A percentile compares a stretch with the other conserved stretches of the same genome.
Evolutionary conservation across 345 rosid genomes (phyloP).

Genomic region (Eucalyptus rudis): DNA sequence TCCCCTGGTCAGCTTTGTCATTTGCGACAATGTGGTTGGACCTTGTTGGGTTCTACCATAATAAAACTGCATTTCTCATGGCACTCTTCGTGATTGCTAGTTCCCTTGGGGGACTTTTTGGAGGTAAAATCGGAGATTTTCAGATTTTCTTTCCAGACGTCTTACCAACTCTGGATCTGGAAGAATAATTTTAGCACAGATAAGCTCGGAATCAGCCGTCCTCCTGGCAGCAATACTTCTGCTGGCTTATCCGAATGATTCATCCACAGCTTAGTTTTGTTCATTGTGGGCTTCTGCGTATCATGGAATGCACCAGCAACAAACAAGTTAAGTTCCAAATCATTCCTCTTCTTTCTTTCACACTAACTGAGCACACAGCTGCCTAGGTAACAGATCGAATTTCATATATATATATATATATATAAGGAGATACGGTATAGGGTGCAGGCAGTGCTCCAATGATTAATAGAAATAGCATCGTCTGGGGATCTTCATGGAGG

Average conservation of each 20-base stretch:
- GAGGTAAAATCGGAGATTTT: conserved; percentile 70
- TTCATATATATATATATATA: too few species aligned
- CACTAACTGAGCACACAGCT: neutral
- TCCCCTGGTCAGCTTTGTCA: conserved; percentile 37
- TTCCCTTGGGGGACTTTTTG: conserved; percentile 78
- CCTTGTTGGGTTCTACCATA: conserved; percentile 66
- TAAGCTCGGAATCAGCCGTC: conserved; percentile 75
- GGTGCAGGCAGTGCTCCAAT: neutral
- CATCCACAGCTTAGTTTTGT: conserved; percentile 54
- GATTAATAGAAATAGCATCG: neutral
- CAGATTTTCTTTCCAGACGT: conserved; percentile 42
- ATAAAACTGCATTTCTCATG: conserved; percentile 45
- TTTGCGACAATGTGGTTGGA: conserved; percentile 91
- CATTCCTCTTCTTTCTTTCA: neutral
- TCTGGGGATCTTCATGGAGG: neutral
- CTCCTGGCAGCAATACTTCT: conserved; percentile 79
- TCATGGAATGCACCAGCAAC: conserved; percentile 88
- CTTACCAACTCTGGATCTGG: conserved; percentile 47
- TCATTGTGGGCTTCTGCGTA: conserved; percentile 46
- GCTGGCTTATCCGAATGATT: conserved; percentile 59
- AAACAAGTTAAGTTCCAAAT: conserved; percentile 71
- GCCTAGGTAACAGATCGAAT: neutral
- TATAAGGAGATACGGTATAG: neutral
- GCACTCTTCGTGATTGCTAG: conserved; percentile 48
- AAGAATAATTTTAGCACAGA: conserved; percentile 72